A percentile compares a stretch with the other conserved stretches of the same genome.
Conservation (phyloP, 345 rosid species). For the Salix udensis region DNA sequence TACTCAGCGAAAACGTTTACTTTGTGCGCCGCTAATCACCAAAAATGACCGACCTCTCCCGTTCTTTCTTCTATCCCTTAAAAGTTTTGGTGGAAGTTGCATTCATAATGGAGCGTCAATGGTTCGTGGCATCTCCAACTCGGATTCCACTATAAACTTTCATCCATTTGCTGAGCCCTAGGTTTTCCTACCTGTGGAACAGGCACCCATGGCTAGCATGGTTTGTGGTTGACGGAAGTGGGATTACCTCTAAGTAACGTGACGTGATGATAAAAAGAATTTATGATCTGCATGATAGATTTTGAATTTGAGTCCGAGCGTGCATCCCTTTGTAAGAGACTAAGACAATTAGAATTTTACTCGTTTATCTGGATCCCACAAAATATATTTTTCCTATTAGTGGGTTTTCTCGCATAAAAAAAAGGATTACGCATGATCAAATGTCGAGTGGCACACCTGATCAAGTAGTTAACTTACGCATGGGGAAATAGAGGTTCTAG, state of each 20-base stretch:
- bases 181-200: not conserved
- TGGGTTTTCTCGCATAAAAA: too few relatives aligned
- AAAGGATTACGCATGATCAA: not conserved
- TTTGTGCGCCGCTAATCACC: slow-evolving; percentile 8
- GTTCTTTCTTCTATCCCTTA: not conserved
- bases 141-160: slow-evolving; percentile 14
- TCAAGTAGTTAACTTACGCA: not conserved
- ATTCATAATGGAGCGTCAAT: slow-evolving; percentile 2
- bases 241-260: not conserved
- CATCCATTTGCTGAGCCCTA: not conserved
- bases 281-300: too few relatives aligned
- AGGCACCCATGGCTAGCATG: not conserved
- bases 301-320: too few relatives aligned
- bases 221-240: not conserved
- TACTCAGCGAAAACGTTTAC: not conserved
- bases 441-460: slow-evolving; percentile 4
- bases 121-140: slow-evolving; percentile 5
- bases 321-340: fast-evolving
- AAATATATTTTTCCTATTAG: fast-evolving
- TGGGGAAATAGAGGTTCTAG: not conserved
- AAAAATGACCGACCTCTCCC: slow-evolving; percentile 23
- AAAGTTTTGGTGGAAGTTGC: slow-evolving; percentile 10
- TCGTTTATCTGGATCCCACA: too few relatives aligned
- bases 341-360: fast-evolving
- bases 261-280: too few relatives aligned